A percentile compares a stretch with the other conserved stretches of the same genome.
phyloP scores from a whole-genome alignment of 768 basidiomycete species.

The Collybia sp. region DNA sequence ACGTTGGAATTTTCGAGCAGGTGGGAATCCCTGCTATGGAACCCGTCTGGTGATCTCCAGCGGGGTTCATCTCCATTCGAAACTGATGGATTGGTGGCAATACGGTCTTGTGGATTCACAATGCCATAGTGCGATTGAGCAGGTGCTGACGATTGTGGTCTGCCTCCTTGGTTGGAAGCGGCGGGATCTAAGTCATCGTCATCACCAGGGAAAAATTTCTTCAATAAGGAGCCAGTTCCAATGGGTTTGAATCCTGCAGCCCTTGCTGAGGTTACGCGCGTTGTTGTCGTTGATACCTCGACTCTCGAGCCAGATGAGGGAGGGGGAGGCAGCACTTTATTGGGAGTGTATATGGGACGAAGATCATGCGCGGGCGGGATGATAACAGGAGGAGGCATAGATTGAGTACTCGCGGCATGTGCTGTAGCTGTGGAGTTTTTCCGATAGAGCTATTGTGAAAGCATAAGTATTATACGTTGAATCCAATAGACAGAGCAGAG shows the following conservation, averaged over 20 bases:
- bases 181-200: conserved; percentile 60
- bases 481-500: not conserved
- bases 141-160: not conserved
- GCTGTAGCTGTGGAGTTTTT: conserved; percentile 6
- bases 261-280: conserved; percentile 24
- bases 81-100: not conserved
- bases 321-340: conserved; percentile 1
- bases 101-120: not conserved
- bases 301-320: not conserved
- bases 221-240: conserved; percentile 51
- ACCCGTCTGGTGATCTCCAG: not conserved
- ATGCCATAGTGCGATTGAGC: not conserved
- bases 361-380: conserved; percentile 14
- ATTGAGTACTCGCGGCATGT: conserved; percentile 10
- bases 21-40: not conserved
- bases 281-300: not conserved
- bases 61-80: not conserved
- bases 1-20: not conserved
- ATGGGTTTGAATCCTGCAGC: conserved; percentile 67
- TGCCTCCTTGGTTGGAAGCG: conserved; percentile 9
- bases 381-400: conserved; percentile 24
- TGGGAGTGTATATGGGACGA: conserved; percentile 9
- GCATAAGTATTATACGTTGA: conserved; percentile 1
- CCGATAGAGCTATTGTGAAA: conserved; percentile 2
- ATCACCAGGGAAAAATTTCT: conserved; percentile 80